phyloP scores from a whole-genome alignment of 257 asterid species.

The Lycium ferocissimum region DNA sequence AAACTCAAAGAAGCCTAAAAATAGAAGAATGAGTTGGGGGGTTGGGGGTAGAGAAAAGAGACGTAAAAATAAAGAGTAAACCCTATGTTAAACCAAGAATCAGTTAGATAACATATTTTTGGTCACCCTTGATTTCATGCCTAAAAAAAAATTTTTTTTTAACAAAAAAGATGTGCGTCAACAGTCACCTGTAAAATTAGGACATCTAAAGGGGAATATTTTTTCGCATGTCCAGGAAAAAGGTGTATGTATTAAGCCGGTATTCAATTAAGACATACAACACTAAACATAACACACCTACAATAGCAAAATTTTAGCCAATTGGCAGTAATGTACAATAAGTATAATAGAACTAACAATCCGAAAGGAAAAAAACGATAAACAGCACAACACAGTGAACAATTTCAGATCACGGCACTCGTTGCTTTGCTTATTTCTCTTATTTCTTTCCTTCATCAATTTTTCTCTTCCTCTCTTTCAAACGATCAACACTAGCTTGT shows the following conservation, averaged over 20 bases:
- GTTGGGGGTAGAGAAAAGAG: too few relatives aligned
- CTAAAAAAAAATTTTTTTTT: too few relatives aligned
- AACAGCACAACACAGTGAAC: neutral
- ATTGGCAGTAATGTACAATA: conserved; percentile 24
- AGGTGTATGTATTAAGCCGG: neutral
- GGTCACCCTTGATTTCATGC: too few relatives aligned
- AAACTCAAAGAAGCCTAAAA: too few relatives aligned
- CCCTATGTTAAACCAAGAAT: too few relatives aligned
- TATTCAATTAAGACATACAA: neutral
- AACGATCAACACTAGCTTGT: conserved; percentile 35
- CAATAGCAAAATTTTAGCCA: conserved; percentile 37
- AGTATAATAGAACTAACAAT: too few relatives aligned
- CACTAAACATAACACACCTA: neutral
- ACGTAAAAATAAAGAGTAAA: too few relatives aligned
- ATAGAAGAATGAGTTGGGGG: too few relatives aligned
- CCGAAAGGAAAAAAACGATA: neutral
- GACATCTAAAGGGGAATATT: too few relatives aligned
- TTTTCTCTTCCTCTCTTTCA: conserved; percentile 57
- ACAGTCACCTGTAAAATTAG: too few relatives aligned
- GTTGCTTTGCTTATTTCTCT: conserved; percentile 29
- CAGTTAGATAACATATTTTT: too few relatives aligned
- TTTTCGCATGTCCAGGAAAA: neutral
- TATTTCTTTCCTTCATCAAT: conserved; percentile 55
- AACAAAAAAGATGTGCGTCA: too few relatives aligned
- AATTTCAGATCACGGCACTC: neutral